Evolutionary conservation across 163 green algal genomes (phyloP).

Genomic region (Prototheca cutis): DNA sequence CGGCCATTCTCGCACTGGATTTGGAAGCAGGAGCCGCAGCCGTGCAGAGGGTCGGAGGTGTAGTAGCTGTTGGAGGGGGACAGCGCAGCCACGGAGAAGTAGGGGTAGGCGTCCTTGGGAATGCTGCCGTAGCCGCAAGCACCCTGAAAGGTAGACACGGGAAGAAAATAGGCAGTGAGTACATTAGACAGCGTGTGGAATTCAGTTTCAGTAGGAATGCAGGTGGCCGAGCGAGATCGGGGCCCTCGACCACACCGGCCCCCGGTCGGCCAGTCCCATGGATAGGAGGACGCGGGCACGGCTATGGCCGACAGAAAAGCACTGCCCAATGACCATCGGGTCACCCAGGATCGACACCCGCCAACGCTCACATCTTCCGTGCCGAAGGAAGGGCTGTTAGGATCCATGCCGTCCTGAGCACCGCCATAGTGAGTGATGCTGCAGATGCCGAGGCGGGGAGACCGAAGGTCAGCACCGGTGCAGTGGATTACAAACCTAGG

Average conservation of each 20-base stretch:
- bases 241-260: not conserved
- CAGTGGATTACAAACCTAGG: not conserved
- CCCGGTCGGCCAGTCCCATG: not conserved
- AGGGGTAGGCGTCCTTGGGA: constrained; percentile 31
- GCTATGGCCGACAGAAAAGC: not conserved
- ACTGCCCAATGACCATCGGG: not conserved
- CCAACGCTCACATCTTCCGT: not conserved
- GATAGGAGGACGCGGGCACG: not conserved
- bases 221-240: too few species aligned
- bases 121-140: constrained; percentile 26
- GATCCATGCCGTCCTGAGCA: constrained; percentile 29
- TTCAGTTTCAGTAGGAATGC: too few species aligned
- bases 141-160: too few species aligned
- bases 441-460: not conserved
- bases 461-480: not conserved
- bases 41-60: constrained; percentile 14
- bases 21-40: constrained; percentile 45
- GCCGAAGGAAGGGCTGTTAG: constrained; percentile 6
- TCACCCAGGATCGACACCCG: too few species aligned
- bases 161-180: too few species aligned
- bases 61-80: constrained; percentile 34
- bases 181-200: too few species aligned
- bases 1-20: constrained; percentile 31
- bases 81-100: constrained; percentile 40
- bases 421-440: constrained; percentile 19